Evolutionary conservation across 106 monocot species (phyloP).

Genomic region (Dioscorea dumetorum): DNA sequence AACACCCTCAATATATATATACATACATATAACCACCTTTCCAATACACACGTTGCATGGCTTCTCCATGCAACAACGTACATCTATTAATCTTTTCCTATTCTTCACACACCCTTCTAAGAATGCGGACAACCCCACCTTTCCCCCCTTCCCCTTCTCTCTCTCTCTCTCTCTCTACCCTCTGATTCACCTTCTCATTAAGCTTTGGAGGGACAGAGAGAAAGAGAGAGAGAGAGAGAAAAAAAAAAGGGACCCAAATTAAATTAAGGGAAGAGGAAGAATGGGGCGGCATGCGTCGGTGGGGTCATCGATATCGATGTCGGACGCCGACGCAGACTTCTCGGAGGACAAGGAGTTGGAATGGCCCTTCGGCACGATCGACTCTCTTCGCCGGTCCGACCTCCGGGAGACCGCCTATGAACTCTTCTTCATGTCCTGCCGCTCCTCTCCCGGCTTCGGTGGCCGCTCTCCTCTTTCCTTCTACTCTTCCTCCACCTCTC

Average conservation of each 20-base stretch:
- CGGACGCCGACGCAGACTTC: conserved; percentile 9
- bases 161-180: background rate
- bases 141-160: too few species aligned
- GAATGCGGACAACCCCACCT: background rate
- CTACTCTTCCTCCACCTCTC: conserved; percentile 6
- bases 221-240: background rate
- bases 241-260: too few species aligned
- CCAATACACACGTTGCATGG: too few species aligned
- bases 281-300: conserved; percentile 6
- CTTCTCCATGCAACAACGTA: too few species aligned
- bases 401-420: conserved; percentile 86
- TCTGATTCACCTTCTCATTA: background rate
- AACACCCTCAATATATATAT: too few species aligned
- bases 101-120: too few species aligned
- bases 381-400: conserved; percentile 45
- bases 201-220: background rate
- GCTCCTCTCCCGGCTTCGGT: conserved; percentile 55
- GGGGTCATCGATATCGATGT: conserved; percentile 8
- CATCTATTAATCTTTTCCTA: too few species aligned
- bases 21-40: too few species aligned
- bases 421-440: conserved; percentile 77
- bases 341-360: conserved; percentile 23
- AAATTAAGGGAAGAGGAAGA: too few species aligned
- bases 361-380: conserved; percentile 79
- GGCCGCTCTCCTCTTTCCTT: conserved; percentile 6